Percentiles rank a stretch among this genome's conserved stretches.
phyloP scores from a whole-genome alignment of 2,329 filamentous ascomycete genomes.

The Zasmidium cellare region DNA sequence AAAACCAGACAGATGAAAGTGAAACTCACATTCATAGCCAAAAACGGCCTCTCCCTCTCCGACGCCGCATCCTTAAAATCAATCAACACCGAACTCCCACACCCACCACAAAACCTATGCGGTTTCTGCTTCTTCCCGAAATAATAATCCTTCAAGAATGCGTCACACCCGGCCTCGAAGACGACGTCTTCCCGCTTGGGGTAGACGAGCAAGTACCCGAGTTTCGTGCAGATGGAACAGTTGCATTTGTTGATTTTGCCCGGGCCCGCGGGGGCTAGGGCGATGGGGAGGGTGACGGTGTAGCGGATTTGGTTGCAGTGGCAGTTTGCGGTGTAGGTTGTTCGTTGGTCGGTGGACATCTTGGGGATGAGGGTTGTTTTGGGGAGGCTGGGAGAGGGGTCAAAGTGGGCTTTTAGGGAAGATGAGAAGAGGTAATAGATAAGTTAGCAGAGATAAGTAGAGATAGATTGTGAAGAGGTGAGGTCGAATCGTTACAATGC shows the following conservation, averaged over 20 bases:
- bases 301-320: conserved; percentile 26
- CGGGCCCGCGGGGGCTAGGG: conserved; percentile 18
- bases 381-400: not conserved
- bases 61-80: conserved; percentile 19
- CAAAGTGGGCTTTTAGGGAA: too few species aligned
- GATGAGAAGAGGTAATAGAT: too few species aligned
- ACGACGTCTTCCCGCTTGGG: conserved; percentile 20
- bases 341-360: not conserved
- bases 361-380: not conserved
- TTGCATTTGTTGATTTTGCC: conserved; percentile 24
- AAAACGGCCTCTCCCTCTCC: conserved; percentile 7
- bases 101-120: conserved; percentile 28
- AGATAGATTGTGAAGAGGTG: too few species aligned
- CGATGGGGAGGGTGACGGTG: conserved; percentile 18
- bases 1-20: too few species aligned
- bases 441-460: too few species aligned
- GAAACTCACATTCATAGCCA: conserved; percentile 21
- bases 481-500: too few species aligned
- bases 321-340: conserved; percentile 26
- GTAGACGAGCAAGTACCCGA: conserved; percentile 25
- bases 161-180: conserved; percentile 17
- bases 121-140: conserved; percentile 22
- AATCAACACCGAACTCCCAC: conserved; percentile 25
- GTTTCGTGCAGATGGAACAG: conserved; percentile 30
- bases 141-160: conserved; percentile 19